Evolutionary conservation across 768 basidiomycete genomes (phyloP), one percentile per base, ranked within the genome.

Genomic region (Dioszegia crocea): DNA sequence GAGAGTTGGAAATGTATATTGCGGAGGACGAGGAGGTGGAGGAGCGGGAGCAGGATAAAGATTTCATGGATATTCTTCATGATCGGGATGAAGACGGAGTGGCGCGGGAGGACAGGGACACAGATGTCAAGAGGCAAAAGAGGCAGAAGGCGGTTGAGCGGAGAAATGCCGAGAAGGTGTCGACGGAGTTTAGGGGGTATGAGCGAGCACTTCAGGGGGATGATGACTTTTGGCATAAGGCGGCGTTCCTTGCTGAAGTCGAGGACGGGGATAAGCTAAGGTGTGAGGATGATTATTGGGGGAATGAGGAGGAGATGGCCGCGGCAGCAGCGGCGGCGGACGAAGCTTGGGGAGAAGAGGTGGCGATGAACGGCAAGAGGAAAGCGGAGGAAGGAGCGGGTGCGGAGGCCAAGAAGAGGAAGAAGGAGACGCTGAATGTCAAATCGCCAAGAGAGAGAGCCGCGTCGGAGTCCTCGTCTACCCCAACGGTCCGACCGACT

Each of bases 11-110:
- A 2, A 39, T 40, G 24, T 53, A 53, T 24, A 21, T 53, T 3
- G 51, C 51, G 38, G 51, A 53, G 10, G 38, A 53, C 4, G 24
- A 8, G 1, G 51, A 53, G 26, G 38, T 53, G 24, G 51, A 36
- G 36, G 24, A 40, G 26, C 36, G 51, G 17, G 19, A 40, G 10
- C 12, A 17, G 19, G 51, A 53, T n/a, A 40, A 39, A n/a, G 51
- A 53, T 14, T 41, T 40, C 36, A 53, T 53, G 51, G 38, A 12
- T 1, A 16, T 50, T 10, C 3, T 50, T 21, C n/a, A 41, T 11
- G 51, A 24, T 27, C 23, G 19, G 11, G 36, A 53, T 21, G 38
- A 29, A 26, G 17, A 9, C 38, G 38, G 24, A 12, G 51, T 29
- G 17, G 24, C 16, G 1, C 16, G 10, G 23, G 38, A 19, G 2